Conservation (phyloP, 1,284 basidiomycete species). For the Sporisorium sorghi region DNA sequence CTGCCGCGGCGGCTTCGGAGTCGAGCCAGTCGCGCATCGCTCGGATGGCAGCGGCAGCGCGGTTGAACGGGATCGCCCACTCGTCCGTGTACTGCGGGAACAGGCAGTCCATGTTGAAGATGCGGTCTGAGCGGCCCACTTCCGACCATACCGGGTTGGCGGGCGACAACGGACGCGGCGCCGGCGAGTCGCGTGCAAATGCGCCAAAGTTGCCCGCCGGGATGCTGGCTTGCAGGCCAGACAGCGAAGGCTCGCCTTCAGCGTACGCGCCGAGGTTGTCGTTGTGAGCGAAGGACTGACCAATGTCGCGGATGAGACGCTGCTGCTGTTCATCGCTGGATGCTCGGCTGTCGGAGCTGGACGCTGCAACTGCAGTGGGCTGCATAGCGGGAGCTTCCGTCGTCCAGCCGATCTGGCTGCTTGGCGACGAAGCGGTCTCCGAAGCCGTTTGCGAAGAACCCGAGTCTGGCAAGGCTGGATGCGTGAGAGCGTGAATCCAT, state of each 20-base stretch:
- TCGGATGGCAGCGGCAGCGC: conserved; percentile 75
- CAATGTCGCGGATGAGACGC: conserved; percentile 39
- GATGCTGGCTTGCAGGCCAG: conserved; percentile 22
- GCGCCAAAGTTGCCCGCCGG: conserved; percentile 31
- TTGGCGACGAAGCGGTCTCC: background rate
- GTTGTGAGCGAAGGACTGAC: conserved; percentile 27
- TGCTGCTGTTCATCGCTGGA: conserved; percentile 23
- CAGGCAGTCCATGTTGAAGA: conserved; percentile 69
- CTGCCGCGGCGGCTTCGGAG: conserved; percentile 74
- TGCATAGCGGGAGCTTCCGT: conserved; percentile 65
- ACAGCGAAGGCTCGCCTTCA: conserved; percentile 29
- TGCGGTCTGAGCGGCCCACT: conserved; percentile 58
- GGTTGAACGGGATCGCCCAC: conserved; percentile 85
- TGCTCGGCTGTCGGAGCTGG: conserved; percentile 49
- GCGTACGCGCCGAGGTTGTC: conserved; percentile 22
- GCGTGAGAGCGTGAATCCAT: conserved; percentile 50
- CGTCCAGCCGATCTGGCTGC: conserved; percentile 19
- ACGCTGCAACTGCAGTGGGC: conserved; percentile 50
- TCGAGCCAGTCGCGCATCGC: conserved; percentile 83
- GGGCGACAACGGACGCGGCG: conserved; percentile 32
- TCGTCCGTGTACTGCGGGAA: conserved; percentile 73
- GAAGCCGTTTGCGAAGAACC: background rate
- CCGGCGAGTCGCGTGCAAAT: conserved; percentile 38
- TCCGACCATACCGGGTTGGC: conserved; percentile 40
- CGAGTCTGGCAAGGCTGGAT: conserved; percentile 35